Base-by-base conservation (phyloP, 306 rosid genomes). In the Lithocarpus polystachyus region DNA sequence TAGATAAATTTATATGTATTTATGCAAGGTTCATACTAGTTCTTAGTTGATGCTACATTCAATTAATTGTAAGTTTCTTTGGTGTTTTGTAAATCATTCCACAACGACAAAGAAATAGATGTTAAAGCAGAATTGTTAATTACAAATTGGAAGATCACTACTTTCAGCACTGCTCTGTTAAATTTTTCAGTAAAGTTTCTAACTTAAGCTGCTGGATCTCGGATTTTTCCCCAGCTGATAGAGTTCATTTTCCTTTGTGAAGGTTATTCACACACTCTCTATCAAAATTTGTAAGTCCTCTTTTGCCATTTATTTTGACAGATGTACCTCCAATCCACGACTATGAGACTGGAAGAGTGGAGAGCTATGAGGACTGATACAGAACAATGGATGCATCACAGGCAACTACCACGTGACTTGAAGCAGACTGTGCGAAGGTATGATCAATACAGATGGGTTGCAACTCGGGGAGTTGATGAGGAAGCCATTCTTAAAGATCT, bases 371-470 rank as follows among this genome's bases (percentile, higher is more conserved):
- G 89, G 48, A 88, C 79, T 20, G 91, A 88, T 35, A 83, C 89
- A 0, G 91, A 88, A 72, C 74, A 82, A 78, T 88, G 91, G 91
- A 88, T 88, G 91, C 84, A 29, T 26, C 89, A 88, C 82, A 85
- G 91, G 80, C 91, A 88, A 74, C 88, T 88, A 48, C 91, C 91
- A 8, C 37, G 0, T 55, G 70, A 75, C 40, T 83, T 88, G 72
- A 88, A 79, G 84, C 86, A 85, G 82, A 79, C 75, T 22, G 89
- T 88, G 33, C 77, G 91, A 65, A 80, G 88, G 1, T 85, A 85
- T 62, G 91, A 88, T 55, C 91, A 85, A 74, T 85, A 85, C 77
- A 81, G 81, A 79, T 88, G 91, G 91, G 89, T 81, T 5, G 89
- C 91, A 55, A 85, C 89, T 6, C 83, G 84, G 2, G 91, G 91